Conservation (phyloP, 805 yeast species). For the Saccharomycopsis amapae region DNA sequence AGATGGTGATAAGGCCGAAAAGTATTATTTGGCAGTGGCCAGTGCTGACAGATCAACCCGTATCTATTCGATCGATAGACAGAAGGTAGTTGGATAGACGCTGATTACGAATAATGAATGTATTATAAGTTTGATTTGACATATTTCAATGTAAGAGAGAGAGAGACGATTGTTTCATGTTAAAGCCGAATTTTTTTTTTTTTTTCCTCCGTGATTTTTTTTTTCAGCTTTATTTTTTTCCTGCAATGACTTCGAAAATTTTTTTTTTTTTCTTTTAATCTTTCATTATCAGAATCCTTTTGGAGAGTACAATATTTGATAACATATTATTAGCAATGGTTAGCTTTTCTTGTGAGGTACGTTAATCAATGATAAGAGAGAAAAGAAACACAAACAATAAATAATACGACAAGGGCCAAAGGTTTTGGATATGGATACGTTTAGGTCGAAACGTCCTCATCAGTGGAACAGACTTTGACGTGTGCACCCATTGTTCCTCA, state of each 20-base stretch:
- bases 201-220: not conserved
- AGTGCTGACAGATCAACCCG: slow-evolving; percentile 9
- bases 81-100: no score
- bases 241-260: not conserved
- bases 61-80: not conserved
- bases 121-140: no score
- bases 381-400: no score
- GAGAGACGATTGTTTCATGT: no score
- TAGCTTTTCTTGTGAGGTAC: slow-evolving; percentile 38
- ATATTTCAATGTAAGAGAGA: no score
- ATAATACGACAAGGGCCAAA: no score
- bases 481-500: not conserved
- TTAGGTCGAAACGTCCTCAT: no score
- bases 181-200: not conserved
- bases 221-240: not conserved
- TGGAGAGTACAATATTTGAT: not conserved
- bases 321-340: slow-evolving; percentile 28
- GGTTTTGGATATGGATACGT: no score
- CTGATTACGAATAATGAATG: no score
- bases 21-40: slow-evolving; percentile 9
- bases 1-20: not conserved
- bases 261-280: not conserved
- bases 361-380: no score
- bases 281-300: not conserved
- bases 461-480: no score